Base-by-base conservation (phyloP, 768 basidiomycete species). In the Rhodotorula graminis region DNA sequence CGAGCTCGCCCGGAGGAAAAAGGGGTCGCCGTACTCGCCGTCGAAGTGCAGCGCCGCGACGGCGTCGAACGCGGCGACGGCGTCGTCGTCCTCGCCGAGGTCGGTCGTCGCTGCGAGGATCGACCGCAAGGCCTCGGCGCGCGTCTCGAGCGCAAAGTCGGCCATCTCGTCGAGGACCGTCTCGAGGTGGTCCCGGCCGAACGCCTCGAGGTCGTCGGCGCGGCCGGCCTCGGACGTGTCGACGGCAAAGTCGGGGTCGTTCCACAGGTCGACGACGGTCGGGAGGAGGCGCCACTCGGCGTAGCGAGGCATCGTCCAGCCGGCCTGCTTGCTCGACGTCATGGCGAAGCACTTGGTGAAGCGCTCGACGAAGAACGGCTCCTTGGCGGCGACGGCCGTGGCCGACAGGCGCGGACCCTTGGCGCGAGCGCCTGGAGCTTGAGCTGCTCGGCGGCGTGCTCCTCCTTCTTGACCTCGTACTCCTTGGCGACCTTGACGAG, bases 51-150 rank as follows among this genome's bases (percentile, higher is more conserved):
- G 84, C 76, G 92, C 91, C 16, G 90, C 87, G 80, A 91, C 89
- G 90, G 90, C 91, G 64, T 91, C 89, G 70, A 33, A 42, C 19
- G 21, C 27, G 49, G 56, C 53, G 23, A 64, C 53, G 2, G 11
- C 70, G 53, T 77, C 64, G 0, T 83, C 84, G 76, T 92, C 91
- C 18, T 90, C 87, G 80, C 91, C 89, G 90, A 90, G 91, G 64
- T 91, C 89, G 70, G 92, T 89, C 58, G 84, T 77, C 0, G 89
- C 90, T 63, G 83, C 83, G 11, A 87, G 80, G 64, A 93, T 84
- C 5, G 88, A 88, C n/a, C 84, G 82, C 31, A 68, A 31, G 5
- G 67, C 67, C n/a, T 37, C 23, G 25, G 46, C 9, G 31, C 53
- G 52, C 11, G 61, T 9, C 23, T 68, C 53, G 25, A 47, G 19